These are phyloP conservation scores for Gomphus bonarii DNA, from an alignment of 1,284 basidiomycete species.

Conservation along the genomic window DNA sequence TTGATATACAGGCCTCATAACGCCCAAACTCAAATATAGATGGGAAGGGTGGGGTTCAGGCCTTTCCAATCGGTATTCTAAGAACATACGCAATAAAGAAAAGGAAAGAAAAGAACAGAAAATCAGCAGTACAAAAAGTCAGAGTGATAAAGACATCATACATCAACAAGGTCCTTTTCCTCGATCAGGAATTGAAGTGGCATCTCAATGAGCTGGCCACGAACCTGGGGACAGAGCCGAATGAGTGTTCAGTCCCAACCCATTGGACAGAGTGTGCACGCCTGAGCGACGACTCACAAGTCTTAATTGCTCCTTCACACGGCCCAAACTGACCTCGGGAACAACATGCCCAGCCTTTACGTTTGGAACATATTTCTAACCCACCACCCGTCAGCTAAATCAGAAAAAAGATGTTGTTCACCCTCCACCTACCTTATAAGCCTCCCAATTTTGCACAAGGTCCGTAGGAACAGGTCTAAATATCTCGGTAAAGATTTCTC, in stretches of 20 bases:
- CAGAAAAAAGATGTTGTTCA: too few species aligned
- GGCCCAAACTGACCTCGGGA: slow-evolving; percentile 47
- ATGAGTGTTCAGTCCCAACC: background rate
- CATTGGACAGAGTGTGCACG: too few species aligned
- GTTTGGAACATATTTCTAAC: slow-evolving; percentile 50
- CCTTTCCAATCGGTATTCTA: slow-evolving; percentile 60
- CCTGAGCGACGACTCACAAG: slow-evolving; percentile 31
- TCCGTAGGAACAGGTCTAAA: slow-evolving; percentile 80
- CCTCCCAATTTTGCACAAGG: slow-evolving; percentile 64
- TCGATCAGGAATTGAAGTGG: slow-evolving; percentile 81
- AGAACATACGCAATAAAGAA: background rate
- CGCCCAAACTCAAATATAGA: slow-evolving; percentile 44
- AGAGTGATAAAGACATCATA: background rate
- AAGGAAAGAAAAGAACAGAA: background rate
- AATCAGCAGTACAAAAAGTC: background rate
- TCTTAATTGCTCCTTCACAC: slow-evolving; percentile 65
- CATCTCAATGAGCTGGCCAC: slow-evolving; percentile 65
- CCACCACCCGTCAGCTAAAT: background rate
- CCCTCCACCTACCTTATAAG: slow-evolving; percentile 50
- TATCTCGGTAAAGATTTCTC: slow-evolving; percentile 72
- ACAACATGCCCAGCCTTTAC: slow-evolving; percentile 77
- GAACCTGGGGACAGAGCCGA: slow-evolving; percentile 15
- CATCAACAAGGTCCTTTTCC: slow-evolving; percentile 54
- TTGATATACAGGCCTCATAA: too few species aligned
- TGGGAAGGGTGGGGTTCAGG: slow-evolving; percentile 64